phyloP scores from a whole-genome alignment of 306 rosid species.

The Trifolium pratense region DNA sequence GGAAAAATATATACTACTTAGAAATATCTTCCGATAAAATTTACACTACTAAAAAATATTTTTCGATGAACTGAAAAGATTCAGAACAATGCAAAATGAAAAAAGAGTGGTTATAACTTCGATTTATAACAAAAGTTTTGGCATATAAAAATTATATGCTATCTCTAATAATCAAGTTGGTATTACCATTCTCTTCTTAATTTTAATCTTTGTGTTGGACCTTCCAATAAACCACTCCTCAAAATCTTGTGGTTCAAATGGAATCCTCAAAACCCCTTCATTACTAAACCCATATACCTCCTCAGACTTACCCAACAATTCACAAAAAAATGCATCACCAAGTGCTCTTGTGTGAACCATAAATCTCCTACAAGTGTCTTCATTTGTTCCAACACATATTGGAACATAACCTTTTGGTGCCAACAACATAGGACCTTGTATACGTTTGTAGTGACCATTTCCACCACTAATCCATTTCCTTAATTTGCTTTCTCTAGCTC shows the following conservation, averaged over 20 bases:
- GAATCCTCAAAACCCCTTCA: slow-evolving; percentile 62
- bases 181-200: slow-evolving; percentile 42
- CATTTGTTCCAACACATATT: slow-evolving; percentile 57
- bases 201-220: slow-evolving; percentile 40
- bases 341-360: slow-evolving; percentile 49
- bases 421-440: slow-evolving; percentile 18
- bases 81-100: too few species aligned
- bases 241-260: slow-evolving; percentile 53
- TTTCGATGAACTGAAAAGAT: too few species aligned
- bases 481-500: slow-evolving; percentile 47
- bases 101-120: too few species aligned
- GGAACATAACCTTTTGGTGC: slow-evolving; percentile 58
- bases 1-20: too few species aligned
- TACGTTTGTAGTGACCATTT: slow-evolving; percentile 14
- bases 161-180: slow-evolving; percentile 21
- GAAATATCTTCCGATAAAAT: too few species aligned
- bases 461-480: slow-evolving; percentile 34
- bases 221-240: slow-evolving; percentile 53
- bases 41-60: too few species aligned
- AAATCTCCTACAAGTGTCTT: slow-evolving; percentile 38
- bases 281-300: slow-evolving; percentile 56
- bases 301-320: slow-evolving; percentile 47
- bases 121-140: too few species aligned
- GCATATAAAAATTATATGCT: too few species aligned
- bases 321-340: slow-evolving; percentile 49